These are phyloP conservation scores for Blastocystis sp. DNA, from an alignment of 352 stramenopile genomes.

Conservation along the genomic window DNA sequence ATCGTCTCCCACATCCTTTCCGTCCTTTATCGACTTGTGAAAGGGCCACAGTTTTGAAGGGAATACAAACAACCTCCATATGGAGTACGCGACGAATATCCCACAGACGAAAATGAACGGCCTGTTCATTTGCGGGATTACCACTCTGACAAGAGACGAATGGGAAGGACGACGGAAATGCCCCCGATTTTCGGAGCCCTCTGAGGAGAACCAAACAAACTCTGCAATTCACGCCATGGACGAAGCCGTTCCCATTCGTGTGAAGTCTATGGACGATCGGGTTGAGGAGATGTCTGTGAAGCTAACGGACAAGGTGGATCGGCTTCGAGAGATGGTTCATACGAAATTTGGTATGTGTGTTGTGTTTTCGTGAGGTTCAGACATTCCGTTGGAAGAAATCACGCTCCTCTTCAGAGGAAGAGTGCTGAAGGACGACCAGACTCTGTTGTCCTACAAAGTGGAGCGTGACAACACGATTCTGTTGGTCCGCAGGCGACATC, in stretches of 20 bases:
- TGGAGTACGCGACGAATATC: constrained; percentile 24
- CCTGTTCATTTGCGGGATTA: neutral
- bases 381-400: constrained; percentile 7
- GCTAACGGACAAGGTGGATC: neutral
- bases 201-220: neutral
- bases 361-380: neutral
- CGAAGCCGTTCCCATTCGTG: constrained; percentile 13
- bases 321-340: constrained; percentile 7
- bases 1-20: neutral
- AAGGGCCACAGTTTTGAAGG: neutral
- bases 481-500: constrained; percentile 5
- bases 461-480: constrained; percentile 9
- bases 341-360: neutral
- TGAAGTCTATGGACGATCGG: constrained; percentile 54
- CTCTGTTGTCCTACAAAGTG: constrained; percentile 37
- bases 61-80: constrained; percentile 48
- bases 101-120: neutral
- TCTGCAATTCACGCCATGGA: neutral
- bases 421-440: constrained; percentile 54
- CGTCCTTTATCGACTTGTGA: constrained; percentile 17
- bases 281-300: constrained; percentile 9
- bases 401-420: constrained; percentile 34
- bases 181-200: neutral
- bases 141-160: neutral
- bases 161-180: neutral